phyloP scores from a whole-genome alignment of 345 rosid genomes.

The Eucalyptus brandiana region DNA sequence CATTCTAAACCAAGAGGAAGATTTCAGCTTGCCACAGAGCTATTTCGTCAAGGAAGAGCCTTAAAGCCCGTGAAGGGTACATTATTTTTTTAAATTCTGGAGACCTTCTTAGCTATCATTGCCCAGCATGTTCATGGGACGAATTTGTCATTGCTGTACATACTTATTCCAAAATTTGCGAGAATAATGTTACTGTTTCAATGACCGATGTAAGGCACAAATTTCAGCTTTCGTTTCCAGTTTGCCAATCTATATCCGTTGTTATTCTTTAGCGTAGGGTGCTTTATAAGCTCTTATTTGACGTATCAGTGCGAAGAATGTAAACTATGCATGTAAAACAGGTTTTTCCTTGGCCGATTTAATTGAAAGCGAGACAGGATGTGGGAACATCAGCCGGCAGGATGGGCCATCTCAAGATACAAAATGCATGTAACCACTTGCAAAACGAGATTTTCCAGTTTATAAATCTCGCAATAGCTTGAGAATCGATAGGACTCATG shows the following conservation, averaged over 20 bases:
- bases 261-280: background rate
- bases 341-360: background rate
- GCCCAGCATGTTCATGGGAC: background rate
- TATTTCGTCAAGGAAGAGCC: constrained; percentile 77
- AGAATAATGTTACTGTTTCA: background rate
- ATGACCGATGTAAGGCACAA: background rate
- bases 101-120: background rate
- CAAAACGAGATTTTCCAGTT: background rate
- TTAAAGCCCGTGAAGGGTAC: background rate
- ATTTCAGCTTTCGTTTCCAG: background rate
- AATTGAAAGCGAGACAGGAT: background rate
- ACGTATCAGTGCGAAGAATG: background rate
- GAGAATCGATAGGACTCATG: background rate
- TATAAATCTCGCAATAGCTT: background rate
- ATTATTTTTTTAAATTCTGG: background rate
- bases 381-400: background rate
- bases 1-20: constrained; percentile 79
- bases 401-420: background rate
- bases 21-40: constrained; percentile 76
- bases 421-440: background rate
- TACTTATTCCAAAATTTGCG: background rate
- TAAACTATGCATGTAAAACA: background rate
- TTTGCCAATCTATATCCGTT: background rate
- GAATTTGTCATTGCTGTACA: background rate
- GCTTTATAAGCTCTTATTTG: background rate